Conservation (phyloP, 2,329 filamentous ascomycete species). For the Orbilia javanica region DNA sequence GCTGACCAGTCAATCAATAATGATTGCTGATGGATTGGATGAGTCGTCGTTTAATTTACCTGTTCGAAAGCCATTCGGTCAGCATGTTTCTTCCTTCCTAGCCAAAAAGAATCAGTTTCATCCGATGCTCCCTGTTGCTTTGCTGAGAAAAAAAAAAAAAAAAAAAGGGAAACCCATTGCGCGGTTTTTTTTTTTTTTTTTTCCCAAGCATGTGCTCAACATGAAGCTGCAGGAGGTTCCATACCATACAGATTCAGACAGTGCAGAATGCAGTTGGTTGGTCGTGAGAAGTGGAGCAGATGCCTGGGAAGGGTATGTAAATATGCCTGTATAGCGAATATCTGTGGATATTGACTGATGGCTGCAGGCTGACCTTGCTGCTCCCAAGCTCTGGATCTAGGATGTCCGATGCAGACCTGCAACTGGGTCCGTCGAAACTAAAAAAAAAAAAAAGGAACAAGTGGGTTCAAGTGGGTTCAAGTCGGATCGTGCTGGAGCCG, state of each 20-base stretch:
- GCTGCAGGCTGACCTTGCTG: constrained; percentile 22
- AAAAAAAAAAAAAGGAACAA: no score
- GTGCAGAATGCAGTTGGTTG: neutral
- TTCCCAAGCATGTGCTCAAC: constrained; percentile 17
- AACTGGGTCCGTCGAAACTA: constrained; percentile 1
- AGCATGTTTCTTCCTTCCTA: constrained; percentile 1
- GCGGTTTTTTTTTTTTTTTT: no score
- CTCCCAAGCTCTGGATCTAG: constrained; percentile 9
- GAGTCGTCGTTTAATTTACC: constrained; percentile 35
- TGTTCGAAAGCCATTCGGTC: constrained; percentile 8
- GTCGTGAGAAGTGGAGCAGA: constrained; percentile 7
- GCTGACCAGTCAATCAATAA: no score
- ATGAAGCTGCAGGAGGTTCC: constrained; percentile 13
- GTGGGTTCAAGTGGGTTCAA: constrained; percentile 6
- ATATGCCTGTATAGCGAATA: neutral
- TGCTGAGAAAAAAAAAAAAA: neutral
- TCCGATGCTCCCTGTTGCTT: constrained; percentile 9
- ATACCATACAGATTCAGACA: constrained; percentile 10
- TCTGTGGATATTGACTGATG: constrained; percentile 9
- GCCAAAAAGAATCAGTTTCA: constrained; percentile 21
- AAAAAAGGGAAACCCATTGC: neutral
- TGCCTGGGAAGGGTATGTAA: constrained; percentile 2
- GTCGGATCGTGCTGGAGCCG: neutral
- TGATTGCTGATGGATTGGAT: neutral
- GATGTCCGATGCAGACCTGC: constrained; percentile 10